Conservation (phyloP, 1,284 basidiomycete species). For the Peniophora sp. region DNA sequence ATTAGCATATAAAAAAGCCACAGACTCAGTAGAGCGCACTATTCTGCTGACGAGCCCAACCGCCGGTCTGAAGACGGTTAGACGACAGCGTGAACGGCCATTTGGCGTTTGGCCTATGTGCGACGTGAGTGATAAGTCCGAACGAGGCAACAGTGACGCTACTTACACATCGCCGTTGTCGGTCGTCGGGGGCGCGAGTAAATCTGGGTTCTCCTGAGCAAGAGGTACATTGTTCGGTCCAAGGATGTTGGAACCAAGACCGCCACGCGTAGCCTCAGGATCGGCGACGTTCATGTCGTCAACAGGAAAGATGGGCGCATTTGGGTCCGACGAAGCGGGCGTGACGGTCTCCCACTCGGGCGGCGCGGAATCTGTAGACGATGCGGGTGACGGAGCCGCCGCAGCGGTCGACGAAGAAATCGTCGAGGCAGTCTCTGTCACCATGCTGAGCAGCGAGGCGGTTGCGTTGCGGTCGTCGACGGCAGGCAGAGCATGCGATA, state of each 20-base stretch:
- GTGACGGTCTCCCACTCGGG: slow-evolving; percentile 27
- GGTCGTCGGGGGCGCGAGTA: slow-evolving; percentile 58
- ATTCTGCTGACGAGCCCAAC: slow-evolving; percentile 70
- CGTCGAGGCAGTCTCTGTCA: not conserved
- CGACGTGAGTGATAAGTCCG: slow-evolving; percentile 2
- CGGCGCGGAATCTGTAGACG: not conserved
- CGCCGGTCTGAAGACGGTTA: slow-evolving; percentile 62
- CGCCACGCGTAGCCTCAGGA: slow-evolving; percentile 30
- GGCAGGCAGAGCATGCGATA: no score
- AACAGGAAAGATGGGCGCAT: slow-evolving; percentile 33
- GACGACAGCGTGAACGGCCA: slow-evolving; percentile 68
- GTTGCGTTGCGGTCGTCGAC: not conserved
- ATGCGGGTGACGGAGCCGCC: not conserved
- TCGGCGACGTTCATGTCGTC: slow-evolving; percentile 14
- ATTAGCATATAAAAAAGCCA: not conserved
- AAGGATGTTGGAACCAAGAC: slow-evolving; percentile 42
- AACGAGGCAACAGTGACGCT: not conserved
- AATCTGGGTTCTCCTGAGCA: slow-evolving; percentile 51
- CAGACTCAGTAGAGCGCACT: slow-evolving; percentile 23
- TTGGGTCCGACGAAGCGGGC: slow-evolving; percentile 44
- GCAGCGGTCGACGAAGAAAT: not conserved
- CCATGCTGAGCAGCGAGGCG: not conserved
- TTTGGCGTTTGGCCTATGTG: slow-evolving; percentile 47
- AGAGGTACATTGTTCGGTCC: slow-evolving; percentile 49
- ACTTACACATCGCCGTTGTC: slow-evolving; percentile 56